Base-by-base conservation (phyloP, 768 basidiomycete species). In the Gloeopeniophorella convolvens region DNA sequence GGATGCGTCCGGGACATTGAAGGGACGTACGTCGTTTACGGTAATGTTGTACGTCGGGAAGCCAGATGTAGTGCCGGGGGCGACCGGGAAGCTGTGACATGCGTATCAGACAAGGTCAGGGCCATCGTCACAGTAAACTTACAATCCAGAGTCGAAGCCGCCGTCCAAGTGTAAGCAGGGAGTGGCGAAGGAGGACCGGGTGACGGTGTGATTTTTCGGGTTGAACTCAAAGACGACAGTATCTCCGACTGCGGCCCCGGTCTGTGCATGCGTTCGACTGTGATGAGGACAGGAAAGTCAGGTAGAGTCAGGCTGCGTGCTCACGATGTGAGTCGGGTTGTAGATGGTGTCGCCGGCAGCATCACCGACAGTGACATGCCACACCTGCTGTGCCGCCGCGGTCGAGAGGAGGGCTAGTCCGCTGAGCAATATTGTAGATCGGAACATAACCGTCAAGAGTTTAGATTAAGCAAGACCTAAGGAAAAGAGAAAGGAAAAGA, bases 111-210 rank as follows among this genome's bases (percentile, higher is more conserved):
- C 6, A 28, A 13, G 4, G 27, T 13, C n/a, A 42, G 1, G 12
- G 16, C 11, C 1, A 3, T 11, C 1, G 12, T 24, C 3, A 18
- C 12, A 13, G 16, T n/a, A 10, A 16, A 59, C 62, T 39, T 44
- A 65, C 65, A 68, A 68, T 26, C 58, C 61, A 50, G 61, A 52
- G 51, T 65, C 59, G 36, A 66, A 60, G 9, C 65, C 67, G 32
- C 46, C 52, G 1, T 31, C 21, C 2, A 51, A 13, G 3, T 26
- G 39, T n/a, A 49, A n/a, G 53, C 66, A 68, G 7, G 66, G 66
- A 8, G 37, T 16, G 4, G 28, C 43, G 50, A 68, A 66, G 5
- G 59, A 50, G 2, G 63, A 62, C 48, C 68, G 63, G 15, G 62
- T 63, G 10, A 62, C 64, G 5, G 55, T 58, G 55, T 67, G 66